phyloP scores from a whole-genome alignment of 371 early-diverging fungal species.

The Batkoa obscura region DNA sequence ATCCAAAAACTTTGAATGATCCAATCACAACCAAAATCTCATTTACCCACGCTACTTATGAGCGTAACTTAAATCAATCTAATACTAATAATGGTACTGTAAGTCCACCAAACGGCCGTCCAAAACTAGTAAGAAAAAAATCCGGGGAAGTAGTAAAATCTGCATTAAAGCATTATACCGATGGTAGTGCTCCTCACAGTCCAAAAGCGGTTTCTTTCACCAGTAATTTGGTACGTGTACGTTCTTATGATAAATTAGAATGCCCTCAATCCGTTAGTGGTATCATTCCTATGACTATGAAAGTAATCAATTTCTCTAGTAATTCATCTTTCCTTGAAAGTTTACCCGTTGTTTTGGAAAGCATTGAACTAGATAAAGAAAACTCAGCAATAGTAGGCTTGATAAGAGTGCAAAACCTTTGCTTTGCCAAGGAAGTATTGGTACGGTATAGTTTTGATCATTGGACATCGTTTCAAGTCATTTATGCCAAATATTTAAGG shows the following conservation, averaged over 20 bases:
- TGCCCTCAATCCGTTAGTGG: slow-evolving; percentile 6
- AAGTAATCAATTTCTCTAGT: neutral
- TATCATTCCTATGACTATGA: neutral
- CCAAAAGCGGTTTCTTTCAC: slow-evolving; percentile 3
- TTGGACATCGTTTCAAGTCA: slow-evolving; percentile 9
- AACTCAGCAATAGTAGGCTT: neutral
- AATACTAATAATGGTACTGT: too few species aligned
- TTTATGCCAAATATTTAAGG: neutral
- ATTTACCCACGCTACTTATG: too few species aligned
- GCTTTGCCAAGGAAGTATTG: slow-evolving; percentile 11
- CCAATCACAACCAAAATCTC: too few species aligned
- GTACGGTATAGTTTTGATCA: slow-evolving; percentile 10
- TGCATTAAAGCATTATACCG: neutral
- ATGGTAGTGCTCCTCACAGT: neutral
- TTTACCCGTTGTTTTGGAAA: neutral
- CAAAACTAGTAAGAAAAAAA: slow-evolving; percentile 5
- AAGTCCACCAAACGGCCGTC: neutral
- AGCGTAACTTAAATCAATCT: too few species aligned
- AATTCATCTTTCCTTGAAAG: neutral
- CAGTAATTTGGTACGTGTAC: neutral
- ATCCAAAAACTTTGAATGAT: too few species aligned
- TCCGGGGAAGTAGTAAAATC: slow-evolving; percentile 8
- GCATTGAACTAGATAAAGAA: neutral
- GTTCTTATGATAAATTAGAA: neutral
- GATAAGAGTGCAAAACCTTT: slow-evolving; percentile 9